phyloP scores from a whole-genome alignment of 176 grass and related monocot genomes.

The Musa itinerans region DNA sequence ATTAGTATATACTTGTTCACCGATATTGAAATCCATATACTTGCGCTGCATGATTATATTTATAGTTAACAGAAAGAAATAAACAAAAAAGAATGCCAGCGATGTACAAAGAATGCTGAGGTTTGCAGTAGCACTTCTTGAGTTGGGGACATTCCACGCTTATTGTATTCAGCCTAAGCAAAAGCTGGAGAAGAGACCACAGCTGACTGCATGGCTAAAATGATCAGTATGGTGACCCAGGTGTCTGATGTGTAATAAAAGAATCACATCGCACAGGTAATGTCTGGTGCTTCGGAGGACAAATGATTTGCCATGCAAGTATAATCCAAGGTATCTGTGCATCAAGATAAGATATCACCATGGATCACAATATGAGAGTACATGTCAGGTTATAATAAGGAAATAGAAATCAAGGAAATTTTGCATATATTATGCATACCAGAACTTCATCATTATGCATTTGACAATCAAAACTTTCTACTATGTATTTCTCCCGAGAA shows the following conservation, averaged over 20 bases:
- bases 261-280: neutral
- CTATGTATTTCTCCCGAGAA: too few species aligned
- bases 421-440: too few species aligned
- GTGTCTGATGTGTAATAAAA: slow-evolving; percentile 1
- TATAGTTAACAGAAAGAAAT: neutral
- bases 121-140: neutral
- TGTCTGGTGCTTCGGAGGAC: neutral
- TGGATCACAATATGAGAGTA: neutral
- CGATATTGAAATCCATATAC: neutral
- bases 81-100: neutral
- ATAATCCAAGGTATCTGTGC: neutral
- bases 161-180: neutral
- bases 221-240: neutral
- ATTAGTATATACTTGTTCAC: neutral
- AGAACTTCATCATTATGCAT: too few species aligned
- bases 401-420: too few species aligned
- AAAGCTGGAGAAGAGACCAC: neutral
- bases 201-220: neutral
- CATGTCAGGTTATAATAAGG: too few species aligned
- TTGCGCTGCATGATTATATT: neutral
- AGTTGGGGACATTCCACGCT: neutral
- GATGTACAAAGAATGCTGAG: neutral
- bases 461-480: too few species aligned
- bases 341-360: neutral
- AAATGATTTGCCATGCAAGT: neutral